These are phyloP conservation scores for Eutypella sp. DNA, from an alignment of 2,329 filamentous ascomycete genomes.

Conservation along the genomic window DNA sequence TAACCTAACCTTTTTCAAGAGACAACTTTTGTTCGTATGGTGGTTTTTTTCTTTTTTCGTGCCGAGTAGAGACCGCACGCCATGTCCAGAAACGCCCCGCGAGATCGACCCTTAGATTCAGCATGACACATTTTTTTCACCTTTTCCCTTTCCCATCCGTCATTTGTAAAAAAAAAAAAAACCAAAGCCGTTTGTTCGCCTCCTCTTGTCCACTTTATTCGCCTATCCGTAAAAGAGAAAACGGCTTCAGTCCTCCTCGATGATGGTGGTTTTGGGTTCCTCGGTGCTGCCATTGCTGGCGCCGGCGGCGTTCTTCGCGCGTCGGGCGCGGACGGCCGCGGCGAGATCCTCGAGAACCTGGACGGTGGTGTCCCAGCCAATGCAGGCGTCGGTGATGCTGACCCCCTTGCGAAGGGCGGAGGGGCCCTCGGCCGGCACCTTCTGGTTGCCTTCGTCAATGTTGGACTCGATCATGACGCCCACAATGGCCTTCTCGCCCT, in stretches of 20 bases:
- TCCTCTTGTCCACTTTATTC: no score
- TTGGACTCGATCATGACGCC: conserved; percentile 99
- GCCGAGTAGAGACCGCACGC: no score
- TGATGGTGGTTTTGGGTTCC: conserved; percentile 37
- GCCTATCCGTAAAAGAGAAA: no score
- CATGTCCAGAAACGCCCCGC: no score
- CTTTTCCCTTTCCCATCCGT: no score
- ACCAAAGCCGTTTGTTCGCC: no score
- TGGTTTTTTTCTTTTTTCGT: no score
- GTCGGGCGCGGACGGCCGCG: conserved; percentile 71
- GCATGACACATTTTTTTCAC: no score
- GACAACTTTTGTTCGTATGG: no score
- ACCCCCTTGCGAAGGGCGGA: conserved; percentile 78
- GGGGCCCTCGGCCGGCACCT: conserved; percentile 80
- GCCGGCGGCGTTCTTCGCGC: conserved; percentile 45
- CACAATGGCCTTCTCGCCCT: conserved; percentile 82
- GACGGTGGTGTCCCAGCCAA: conserved; percentile 84
- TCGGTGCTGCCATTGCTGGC: conserved; percentile 20
- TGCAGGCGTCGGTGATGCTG: conserved; percentile 94
- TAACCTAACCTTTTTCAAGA: no score
- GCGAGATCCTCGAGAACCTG: conserved; percentile 79
- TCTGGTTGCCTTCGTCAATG: conserved; percentile 85
- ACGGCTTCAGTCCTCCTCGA: conserved; percentile 45
- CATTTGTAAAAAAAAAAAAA: no score
- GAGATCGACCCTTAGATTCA: no score